Conservation (phyloP, 2,329 filamentous ascomycete species). For the Sclerotinia trifoliorum region DNA sequence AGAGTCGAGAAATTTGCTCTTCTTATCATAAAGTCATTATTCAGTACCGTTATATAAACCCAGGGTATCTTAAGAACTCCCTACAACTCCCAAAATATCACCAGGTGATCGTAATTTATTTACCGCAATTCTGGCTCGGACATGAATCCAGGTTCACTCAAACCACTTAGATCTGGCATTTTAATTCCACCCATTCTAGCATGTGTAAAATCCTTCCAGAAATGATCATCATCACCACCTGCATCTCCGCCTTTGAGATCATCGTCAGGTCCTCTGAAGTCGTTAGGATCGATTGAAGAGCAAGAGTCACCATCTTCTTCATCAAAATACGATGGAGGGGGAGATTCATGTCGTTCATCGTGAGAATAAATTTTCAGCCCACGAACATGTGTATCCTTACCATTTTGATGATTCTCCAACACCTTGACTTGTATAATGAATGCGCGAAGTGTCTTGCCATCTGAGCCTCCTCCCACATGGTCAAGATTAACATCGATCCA, state of each 20-base stretch:
- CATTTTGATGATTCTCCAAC: slow-evolving; percentile 97
- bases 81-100: slow-evolving; percentile 8
- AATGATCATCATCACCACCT: slow-evolving; percentile 19
- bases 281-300: background rate
- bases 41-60: background rate
- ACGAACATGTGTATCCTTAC: slow-evolving; percentile 96
- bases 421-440: slow-evolving; percentile 90
- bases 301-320: slow-evolving; percentile 15
- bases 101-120: slow-evolving; percentile 9
- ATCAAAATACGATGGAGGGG: slow-evolving; percentile 27
- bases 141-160: slow-evolving; percentile 40
- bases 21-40: background rate
- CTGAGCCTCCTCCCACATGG: slow-evolving; percentile 56
- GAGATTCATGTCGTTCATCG: slow-evolving; percentile 35
- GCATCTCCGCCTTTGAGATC: slow-evolving; percentile 18
- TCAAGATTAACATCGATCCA: slow-evolving; percentile 84
- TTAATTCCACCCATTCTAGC: background rate
- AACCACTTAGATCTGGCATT: slow-evolving; percentile 25
- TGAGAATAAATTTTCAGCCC: slow-evolving; percentile 80
- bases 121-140: slow-evolving; percentile 40
- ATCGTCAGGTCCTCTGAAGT: slow-evolving; percentile 3
- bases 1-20: background rate
- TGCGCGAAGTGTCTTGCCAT: slow-evolving; percentile 74
- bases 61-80: slow-evolving; percentile 16
- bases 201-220: slow-evolving; percentile 12